Percentiles rank a stretch among this genome's conserved stretches.
These are phyloP conservation scores for Hyaloscypha variabilis DNA, from an alignment of 495 filamentous ascomycete species.

Conservation along the genomic window DNA sequence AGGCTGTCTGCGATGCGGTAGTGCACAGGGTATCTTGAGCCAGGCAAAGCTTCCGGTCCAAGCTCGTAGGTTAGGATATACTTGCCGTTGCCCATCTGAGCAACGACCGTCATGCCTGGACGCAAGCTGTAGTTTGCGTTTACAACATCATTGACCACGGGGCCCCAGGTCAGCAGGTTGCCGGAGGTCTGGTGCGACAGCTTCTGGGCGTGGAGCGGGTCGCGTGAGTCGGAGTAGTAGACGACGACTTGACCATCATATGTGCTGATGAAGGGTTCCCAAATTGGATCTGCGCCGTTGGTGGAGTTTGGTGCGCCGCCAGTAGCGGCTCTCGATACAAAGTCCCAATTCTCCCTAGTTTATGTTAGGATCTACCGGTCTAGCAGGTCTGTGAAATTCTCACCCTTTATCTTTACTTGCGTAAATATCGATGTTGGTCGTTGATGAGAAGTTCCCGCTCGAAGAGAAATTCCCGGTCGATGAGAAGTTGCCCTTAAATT, in stretches of 20 bases:
- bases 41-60: constrained; percentile 1
- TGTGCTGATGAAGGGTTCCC: constrained; percentile 68
- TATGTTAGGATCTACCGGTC: neutral
- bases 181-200: constrained; percentile 59
- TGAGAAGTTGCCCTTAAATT: constrained; percentile 8
- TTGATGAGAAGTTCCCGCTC: constrained; percentile 59
- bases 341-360: constrained; percentile 58
- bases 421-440: constrained; percentile 66
- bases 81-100: constrained; percentile 19
- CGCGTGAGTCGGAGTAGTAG: constrained; percentile 71
- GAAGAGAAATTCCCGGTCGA: no score
- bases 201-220: constrained; percentile 65
- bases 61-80: constrained; percentile 20
- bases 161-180: constrained; percentile 58
- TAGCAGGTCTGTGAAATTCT: neutral
- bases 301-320: constrained; percentile 55
- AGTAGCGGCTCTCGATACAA: constrained; percentile 60
- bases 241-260: constrained; percentile 56
- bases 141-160: constrained; percentile 59
- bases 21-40: constrained; percentile 51
- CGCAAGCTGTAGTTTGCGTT: constrained; percentile 58
- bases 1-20: constrained; percentile 50
- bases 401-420: constrained; percentile 50
- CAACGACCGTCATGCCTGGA: constrained; percentile 63
- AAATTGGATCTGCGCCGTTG: constrained; percentile 65